Evolutionary conservation across 1,139 yeast species (phyloP), one percentile per base, ranked within the genome.

Genomic region (Hemisphaericaspora xylanilytica): DNA sequence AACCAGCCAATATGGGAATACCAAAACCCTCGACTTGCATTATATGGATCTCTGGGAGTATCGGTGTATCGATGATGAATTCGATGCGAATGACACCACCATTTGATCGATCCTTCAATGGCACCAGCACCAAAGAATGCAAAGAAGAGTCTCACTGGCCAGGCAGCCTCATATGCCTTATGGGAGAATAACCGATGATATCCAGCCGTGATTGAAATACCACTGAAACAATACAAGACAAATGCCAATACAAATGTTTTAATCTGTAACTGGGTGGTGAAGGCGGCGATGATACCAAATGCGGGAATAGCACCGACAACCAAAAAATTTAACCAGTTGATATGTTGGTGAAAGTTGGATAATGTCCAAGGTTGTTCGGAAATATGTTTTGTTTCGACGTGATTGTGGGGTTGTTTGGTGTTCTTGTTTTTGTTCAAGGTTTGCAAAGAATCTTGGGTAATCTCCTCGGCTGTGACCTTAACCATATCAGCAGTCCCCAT

Each of bases 81-180:
- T 73, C 98, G 82, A 72, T 92, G 98, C 40, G 94, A 85, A 62
- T 92, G 96, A 39, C 94, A 82, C 98, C 98, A 92, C 98, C 98
- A 94, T 69, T 92, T 89, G 63, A 90, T 84, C 36, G 97, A 89
- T 50, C 98, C 98, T 68, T 92, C 95, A 43, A 88, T 89, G 42
- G 97, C 87, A 41, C 96, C 95, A 33, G 96, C 94, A 42, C 98
- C 98, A 50, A 85, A 85, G 34, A 88, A 68, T 32, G 96, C 95
- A 55, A 75, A 83, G 53, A 85, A 75, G 33, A 87, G 49, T 50
- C 85, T 76, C 35, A 88, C 75, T 6, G 95, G 92, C 53, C 72
- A 58, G 38, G 74, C 71, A 33, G 94, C 97, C 43, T 77, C 77
- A 65, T 86, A 92, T 16, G 97, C 73, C 57, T 92, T 82, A 70